Conservation (phyloP, 2,329 filamentous ascomycete species). For the Capronia epimyces region DNA sequence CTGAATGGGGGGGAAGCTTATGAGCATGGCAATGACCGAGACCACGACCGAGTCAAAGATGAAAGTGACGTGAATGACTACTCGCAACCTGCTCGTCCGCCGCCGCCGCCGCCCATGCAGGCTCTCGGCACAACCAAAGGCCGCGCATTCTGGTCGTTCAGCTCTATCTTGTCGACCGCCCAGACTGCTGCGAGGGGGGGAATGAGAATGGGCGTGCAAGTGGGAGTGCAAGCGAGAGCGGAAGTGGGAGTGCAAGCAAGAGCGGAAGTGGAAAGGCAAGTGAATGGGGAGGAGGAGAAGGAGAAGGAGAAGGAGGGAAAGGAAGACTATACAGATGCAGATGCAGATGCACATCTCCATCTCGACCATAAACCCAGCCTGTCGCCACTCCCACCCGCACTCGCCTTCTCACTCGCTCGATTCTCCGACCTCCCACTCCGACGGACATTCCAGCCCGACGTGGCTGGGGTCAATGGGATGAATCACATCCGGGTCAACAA, state of each 20-base stretch:
- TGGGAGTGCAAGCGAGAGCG: not conserved
- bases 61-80: too few relatives aligned
- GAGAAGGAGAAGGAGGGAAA: not conserved
- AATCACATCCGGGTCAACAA: conserved; percentile 43
- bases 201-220: not conserved
- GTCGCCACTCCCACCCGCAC: too few relatives aligned
- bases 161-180: not conserved
- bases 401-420: not conserved
- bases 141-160: conserved; percentile 7
- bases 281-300: not conserved
- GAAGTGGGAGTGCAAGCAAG: not conserved
- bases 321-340: not conserved
- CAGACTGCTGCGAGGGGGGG: not conserved
- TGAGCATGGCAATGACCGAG: too few relatives aligned
- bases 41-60: not conserved
- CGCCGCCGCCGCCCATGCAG: conserved; percentile 4
- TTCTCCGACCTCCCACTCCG: conserved; percentile 6
- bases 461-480: conserved; percentile 40
- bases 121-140: conserved; percentile 5
- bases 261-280: not conserved
- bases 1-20: not conserved
- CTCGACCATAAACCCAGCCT: too few relatives aligned
- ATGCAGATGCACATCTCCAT: too few relatives aligned
- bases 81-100: too few relatives aligned
- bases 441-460: not conserved